phyloP scores from a whole-genome alignment of 2,329 filamentous ascomycete genomes.

The Aspergillus jensenii region DNA sequence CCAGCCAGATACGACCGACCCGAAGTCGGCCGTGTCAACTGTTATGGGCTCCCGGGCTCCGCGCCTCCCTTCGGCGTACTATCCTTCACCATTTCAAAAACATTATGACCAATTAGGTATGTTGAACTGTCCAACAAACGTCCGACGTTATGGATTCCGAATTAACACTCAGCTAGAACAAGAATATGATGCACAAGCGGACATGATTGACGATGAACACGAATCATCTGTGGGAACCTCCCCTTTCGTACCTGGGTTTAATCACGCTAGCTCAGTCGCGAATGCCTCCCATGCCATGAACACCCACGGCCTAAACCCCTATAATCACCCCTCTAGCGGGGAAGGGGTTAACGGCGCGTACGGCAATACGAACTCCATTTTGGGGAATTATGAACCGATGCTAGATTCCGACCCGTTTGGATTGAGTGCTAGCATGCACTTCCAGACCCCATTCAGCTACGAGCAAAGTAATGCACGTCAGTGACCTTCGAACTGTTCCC shows the following conservation, averaged over 20 bases:
- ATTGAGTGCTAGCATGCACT: slow-evolving; percentile 91
- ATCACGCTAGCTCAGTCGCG: slow-evolving; percentile 41
- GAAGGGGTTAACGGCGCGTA: slow-evolving; percentile 42
- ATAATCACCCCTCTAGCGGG: slow-evolving; percentile 36
- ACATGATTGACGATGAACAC: slow-evolving; percentile 82
- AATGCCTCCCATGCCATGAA: slow-evolving; percentile 41
- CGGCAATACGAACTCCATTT: slow-evolving; percentile 51
- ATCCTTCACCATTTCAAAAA: slow-evolving; percentile 84
- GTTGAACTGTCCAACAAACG: slow-evolving; percentile 46
- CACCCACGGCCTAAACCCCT: slow-evolving; percentile 44
- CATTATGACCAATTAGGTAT: slow-evolving; percentile 96
- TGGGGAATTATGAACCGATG: slow-evolving; percentile 78
- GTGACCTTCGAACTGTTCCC: slow-evolving; percentile 17
- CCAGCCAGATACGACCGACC: slow-evolving; percentile 37
- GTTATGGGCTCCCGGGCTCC: slow-evolving; percentile 26
- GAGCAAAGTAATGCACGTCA: slow-evolving; percentile 40
- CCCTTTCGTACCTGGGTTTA: slow-evolving; percentile 60
- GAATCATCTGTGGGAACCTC: slow-evolving; percentile 68
- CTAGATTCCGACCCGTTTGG: slow-evolving; percentile 93
- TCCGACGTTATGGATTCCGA: background rate
- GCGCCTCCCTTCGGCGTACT: slow-evolving; percentile 59
- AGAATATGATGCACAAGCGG: slow-evolving; percentile 89
- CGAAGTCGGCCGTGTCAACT: slow-evolving; percentile 34
- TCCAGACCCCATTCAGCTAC: slow-evolving; percentile 72
- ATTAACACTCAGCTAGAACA: slow-evolving; percentile 68